Conservation (phyloP, 73 alveolate genomes). For the Durusdinium trenchii region DNA sequence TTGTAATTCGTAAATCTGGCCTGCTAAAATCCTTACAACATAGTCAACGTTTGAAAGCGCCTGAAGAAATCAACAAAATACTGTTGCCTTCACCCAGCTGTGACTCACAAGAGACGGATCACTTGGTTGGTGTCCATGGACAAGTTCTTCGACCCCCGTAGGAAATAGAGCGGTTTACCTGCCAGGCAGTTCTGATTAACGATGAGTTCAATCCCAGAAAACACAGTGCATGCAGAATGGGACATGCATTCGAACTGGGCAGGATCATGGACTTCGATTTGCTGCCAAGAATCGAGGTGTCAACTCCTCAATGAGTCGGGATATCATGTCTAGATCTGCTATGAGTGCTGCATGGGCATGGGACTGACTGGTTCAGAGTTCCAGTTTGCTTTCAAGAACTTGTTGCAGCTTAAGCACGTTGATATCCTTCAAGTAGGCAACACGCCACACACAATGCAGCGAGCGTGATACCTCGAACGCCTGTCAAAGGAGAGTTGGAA, state of each 20-base stretch:
- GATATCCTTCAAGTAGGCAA: background rate
- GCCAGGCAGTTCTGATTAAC: background rate
- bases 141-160: background rate
- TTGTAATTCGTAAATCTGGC: too few species aligned
- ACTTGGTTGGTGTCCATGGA: background rate
- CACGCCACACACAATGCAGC: background rate
- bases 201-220: background rate
- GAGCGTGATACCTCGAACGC: background rate
- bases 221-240: background rate
- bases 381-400: too few species aligned
- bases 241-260: background rate
- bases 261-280: background rate
- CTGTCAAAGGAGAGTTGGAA: background rate
- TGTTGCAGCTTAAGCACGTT: too few species aligned
- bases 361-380: too few species aligned
- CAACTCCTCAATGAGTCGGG: background rate
- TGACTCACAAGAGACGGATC: background rate
- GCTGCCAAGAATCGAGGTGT: background rate
- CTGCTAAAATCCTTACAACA: too few species aligned
- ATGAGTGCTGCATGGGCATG: too few species aligned
- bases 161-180: background rate
- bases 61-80: too few species aligned
- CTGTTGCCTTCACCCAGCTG: too few species aligned
- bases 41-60: too few species aligned
- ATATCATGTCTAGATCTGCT: too few species aligned